Percentiles rank a stretch among this genome's conserved stretches.
These are phyloP conservation scores for Kodamaea fungicola DNA, from an alignment of 1,139 yeast genomes.

Conservation along the genomic window DNA sequence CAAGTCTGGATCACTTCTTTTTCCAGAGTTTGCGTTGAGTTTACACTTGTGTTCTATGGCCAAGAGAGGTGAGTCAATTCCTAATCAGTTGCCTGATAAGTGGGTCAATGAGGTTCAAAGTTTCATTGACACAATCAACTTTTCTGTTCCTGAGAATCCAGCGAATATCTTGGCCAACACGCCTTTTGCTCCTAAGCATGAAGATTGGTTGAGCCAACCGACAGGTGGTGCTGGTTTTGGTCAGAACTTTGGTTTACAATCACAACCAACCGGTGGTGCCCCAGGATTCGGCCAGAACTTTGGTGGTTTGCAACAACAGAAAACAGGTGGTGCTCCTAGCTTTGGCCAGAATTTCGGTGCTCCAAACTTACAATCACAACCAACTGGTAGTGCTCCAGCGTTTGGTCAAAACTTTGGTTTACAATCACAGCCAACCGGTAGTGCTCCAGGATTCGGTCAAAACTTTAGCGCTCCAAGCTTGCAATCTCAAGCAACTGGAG, in stretches of 20 bases:
- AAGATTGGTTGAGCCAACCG: conserved; percentile 27
- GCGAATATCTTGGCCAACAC: conserved; percentile 41
- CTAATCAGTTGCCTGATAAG: conserved; percentile 65
- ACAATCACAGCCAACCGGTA: conserved; percentile 9
- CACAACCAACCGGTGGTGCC: neutral
- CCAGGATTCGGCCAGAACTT: neutral
- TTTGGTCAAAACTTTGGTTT: neutral
- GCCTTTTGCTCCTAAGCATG: conserved; percentile 38
- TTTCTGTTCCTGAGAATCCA: conserved; percentile 66
- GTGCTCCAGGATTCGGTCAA: neutral
- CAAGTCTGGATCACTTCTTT: conserved; percentile 77
- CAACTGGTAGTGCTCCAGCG: neutral
- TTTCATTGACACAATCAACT: conserved; percentile 84
- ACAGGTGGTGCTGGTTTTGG: conserved; percentile 26
- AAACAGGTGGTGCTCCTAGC: neutral
- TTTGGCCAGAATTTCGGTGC: neutral
- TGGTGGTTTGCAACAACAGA: neutral
- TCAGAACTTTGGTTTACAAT: conserved; percentile 16
- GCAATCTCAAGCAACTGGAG: conserved; percentile 20
- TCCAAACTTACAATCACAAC: neutral
- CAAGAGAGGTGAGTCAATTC: conserved; percentile 74
- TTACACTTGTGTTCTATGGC: conserved; percentile 82
- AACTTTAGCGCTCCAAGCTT: conserved; percentile 3
- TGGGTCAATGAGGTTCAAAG: conserved; percentile 81
- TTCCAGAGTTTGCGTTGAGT: conserved; percentile 94